Base-by-base conservation (phyloP, 2,329 filamentous ascomycete species). In the Penicillium corylophilum region DNA sequence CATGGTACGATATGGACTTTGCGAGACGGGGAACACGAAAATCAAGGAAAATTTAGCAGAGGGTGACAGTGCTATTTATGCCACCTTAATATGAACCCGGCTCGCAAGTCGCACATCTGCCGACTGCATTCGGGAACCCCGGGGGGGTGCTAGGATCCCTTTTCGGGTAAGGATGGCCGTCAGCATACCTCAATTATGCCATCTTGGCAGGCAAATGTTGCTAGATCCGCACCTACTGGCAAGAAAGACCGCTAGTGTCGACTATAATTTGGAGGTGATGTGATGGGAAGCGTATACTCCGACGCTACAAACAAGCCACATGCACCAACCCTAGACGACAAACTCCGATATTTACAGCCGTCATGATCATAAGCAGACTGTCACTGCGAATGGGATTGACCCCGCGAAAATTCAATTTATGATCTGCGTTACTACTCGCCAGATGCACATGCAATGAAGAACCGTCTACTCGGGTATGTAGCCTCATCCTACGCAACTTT, bases 51-150 rank as follows among this genome's bases (percentile, higher is more conserved):
- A 26, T 10, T 3, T 9, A 9, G 2, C 39, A 28, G 20, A 48
- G 23, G 20, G 5, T 1, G 2, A 1, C 15, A 23, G 31, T 39
- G 20, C 6, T 49, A 53, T 51, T 55, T 47, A 55, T 24, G 31
- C 1, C 36, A 24, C 20, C 38, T 15, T n/a, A 15, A 9, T 16
- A 7, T 24, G 26, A 41, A 38, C 12, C 15, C 28, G 29, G 46
- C 23, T 26, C 16, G 23, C 36, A 16, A 45, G 28, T 48, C 40
- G 31, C 23, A 29, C 41, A 22, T n/a, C 4, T 41, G 31, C 39
- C 31, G 20, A 51, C 51, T 58, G 57, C 59, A 49, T 55, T 59
- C 59, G 53, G 59, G 49, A 36, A 48, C 15, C 5, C 18, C 52
- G 50, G 50, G 16, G 46, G 4, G 23, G 31, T 33, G 28, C 31